Evolutionary conservation across 352 stramenopile species (phyloP), one percentile per base, ranked within the genome.

Genomic region (Phytophthora hibernalis): DNA sequence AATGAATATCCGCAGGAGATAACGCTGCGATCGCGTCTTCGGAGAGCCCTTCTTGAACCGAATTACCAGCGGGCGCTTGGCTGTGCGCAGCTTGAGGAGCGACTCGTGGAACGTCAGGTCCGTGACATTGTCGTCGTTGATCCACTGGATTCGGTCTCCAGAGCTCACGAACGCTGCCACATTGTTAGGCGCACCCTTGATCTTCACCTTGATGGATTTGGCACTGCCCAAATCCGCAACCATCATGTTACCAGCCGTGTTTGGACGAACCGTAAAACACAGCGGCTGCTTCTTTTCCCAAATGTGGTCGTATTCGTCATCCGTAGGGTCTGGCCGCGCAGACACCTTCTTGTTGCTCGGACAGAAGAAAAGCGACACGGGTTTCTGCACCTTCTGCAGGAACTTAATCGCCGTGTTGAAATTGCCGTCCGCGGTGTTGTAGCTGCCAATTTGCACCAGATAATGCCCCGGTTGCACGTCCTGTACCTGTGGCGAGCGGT

Each of bases 401-500:
- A 93, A 94, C 74, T 96, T 96, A 68, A 96, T 96, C 18, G 88
- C 88, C 5, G 86, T 90, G 66, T 96, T 96, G 61, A 96, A 96
- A 45, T 94, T 95, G 30, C 88, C 88, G 37, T 91, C 85, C 5
- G 84, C 76, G 0, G 88, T 96, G 65, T 85, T 91, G 66, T 96
- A 96, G 26, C 63, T 84, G 18, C 88, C 88, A 38, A 96, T 96
- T 63, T 93, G 87, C 44, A 96, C 86, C 9, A 96, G 82, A 43
- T 94, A 96, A 54, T 96, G 88, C 18, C 88, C 88, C 22, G 88
- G 88, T 47, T 95, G 85, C 31, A 96, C 87, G 60, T 96, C 88
- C 52, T 95, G 82, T 10, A 96, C 87, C 59, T 96, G 88, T 8
- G 88, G 85, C 2, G 88, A 96, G 12, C 88, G 83, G 70, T 95